Conservation (phyloP, 768 basidiomycete species). For the Sarcomyxa edulis region DNA sequence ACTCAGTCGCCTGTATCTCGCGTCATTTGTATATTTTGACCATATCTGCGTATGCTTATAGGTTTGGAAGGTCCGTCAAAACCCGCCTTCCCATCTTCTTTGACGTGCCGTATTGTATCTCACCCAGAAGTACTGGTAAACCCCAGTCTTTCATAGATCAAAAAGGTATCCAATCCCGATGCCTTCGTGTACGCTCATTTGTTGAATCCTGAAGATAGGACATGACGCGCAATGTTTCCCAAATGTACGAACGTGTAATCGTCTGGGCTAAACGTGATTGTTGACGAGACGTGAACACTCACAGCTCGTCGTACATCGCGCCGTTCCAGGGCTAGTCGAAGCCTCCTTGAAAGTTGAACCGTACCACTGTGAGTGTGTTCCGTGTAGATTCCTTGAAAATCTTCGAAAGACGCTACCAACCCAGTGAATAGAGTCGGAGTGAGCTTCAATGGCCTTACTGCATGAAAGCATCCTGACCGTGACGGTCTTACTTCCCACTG, state of each 20-base stretch:
- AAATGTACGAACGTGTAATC: slow-evolving; percentile 38
- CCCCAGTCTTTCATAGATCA: slow-evolving; percentile 73
- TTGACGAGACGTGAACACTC: slow-evolving; percentile 2
- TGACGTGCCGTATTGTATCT: too few relatives aligned
- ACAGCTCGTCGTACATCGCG: slow-evolving; percentile 60
- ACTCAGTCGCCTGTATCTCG: not conserved
- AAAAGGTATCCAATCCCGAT: slow-evolving; percentile 39
- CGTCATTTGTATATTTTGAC: not conserved
- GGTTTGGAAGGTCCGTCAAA: too few relatives aligned
- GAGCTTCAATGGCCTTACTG: slow-evolving; percentile 16
- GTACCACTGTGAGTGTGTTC: slow-evolving; percentile 58
- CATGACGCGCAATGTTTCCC: slow-evolving; percentile 81
- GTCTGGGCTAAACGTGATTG: not conserved
- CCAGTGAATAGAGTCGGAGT: slow-evolving; percentile 83
- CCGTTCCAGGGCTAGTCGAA: slow-evolving; percentile 67
- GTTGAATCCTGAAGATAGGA: slow-evolving; percentile 34
- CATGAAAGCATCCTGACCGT: not conserved
- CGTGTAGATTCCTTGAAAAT: too few relatives aligned
- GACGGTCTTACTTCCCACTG: not conserved
- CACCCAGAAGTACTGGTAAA: too few relatives aligned
- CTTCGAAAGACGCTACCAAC: not conserved
- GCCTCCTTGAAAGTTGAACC: slow-evolving; percentile 69
- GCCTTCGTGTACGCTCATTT: not conserved
- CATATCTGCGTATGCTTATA: too few relatives aligned
- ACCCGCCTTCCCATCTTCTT: too few relatives aligned